Percentiles rank a stretch among this genome's conserved stretches.
These are phyloP conservation scores for Globisporangium viniferum DNA, from an alignment of 352 stramenopile species.

Conservation along the genomic window DNA sequence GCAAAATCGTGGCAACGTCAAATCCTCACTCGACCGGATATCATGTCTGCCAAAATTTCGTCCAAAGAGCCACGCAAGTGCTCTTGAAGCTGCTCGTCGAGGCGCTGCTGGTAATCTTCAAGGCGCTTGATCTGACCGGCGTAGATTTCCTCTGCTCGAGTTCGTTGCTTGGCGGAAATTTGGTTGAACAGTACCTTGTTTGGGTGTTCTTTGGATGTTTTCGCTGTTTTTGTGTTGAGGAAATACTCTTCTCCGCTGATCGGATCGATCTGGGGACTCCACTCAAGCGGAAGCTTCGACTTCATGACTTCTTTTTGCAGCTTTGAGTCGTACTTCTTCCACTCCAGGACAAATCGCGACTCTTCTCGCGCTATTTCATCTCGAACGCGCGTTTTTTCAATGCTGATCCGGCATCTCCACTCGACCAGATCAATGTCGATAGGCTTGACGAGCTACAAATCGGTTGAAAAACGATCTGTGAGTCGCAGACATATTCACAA, in stretches of 20 bases:
- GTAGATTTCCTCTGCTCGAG: constrained; percentile 25
- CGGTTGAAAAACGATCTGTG: background rate
- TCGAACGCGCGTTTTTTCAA: constrained; percentile 23
- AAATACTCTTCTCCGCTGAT: constrained; percentile 37
- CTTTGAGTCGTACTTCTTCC: constrained; percentile 32
- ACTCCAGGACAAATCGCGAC: constrained; percentile 24
- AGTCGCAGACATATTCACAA: background rate
- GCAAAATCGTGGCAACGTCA: constrained; percentile 1
- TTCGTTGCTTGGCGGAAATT: constrained; percentile 28
- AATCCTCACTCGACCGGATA: background rate
- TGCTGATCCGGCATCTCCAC: constrained; percentile 28
- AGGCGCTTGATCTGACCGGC: constrained; percentile 19
- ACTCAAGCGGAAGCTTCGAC: constrained; percentile 30
- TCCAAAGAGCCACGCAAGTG: constrained; percentile 7
- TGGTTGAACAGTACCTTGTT: constrained; percentile 30
- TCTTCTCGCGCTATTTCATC: constrained; percentile 26
- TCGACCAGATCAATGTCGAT: constrained; percentile 25
- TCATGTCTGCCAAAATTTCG: constrained; percentile 16
- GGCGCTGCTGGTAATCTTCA: constrained; percentile 20
- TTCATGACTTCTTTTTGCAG: constrained; percentile 38
- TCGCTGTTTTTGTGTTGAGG: constrained; percentile 35
- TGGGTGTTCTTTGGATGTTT: constrained; percentile 32
- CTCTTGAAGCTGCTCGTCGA: constrained; percentile 18
- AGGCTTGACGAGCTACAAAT: background rate
- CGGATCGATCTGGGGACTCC: constrained; percentile 41